These are phyloP conservation scores for Rhodotorula sp. DNA, from an alignment of 1,284 basidiomycete genomes.

Conservation along the genomic window DNA sequence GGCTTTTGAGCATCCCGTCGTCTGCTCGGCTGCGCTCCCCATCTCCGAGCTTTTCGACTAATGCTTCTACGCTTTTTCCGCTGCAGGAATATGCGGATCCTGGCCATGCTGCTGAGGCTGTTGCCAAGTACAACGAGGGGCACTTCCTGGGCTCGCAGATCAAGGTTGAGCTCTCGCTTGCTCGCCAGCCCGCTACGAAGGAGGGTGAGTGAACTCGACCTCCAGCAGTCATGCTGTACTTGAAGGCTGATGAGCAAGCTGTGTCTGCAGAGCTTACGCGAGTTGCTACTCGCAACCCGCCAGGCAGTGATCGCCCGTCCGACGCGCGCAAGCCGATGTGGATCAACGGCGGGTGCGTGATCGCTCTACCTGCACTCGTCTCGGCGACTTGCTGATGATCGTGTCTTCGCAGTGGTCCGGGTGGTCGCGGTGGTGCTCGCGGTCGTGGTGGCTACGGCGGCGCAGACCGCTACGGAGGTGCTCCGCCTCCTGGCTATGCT, in stretches of 20 bases:
- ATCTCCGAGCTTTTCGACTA: neutral
- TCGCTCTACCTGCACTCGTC: neutral
- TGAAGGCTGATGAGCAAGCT: no score
- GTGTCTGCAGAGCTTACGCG: neutral
- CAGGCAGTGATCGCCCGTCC: constrained; percentile 34
- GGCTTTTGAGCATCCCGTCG: neutral
- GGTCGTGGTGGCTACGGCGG: constrained; percentile 5
- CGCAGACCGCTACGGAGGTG: neutral
- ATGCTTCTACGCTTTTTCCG: neutral
- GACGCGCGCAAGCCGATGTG: constrained; percentile 38
- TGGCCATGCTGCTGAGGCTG: constrained; percentile 42
- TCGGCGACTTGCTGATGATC: neutral
- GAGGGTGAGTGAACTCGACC: neutral
- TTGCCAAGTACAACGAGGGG: constrained; percentile 46
- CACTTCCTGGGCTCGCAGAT: constrained; percentile 46
- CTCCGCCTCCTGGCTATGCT: constrained; percentile 9
- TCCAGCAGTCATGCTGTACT: no score
- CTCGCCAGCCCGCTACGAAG: constrained; percentile 22
- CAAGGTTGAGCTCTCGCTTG: constrained; percentile 44
- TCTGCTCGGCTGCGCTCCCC: neutral
- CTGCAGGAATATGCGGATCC: constrained; percentile 42
- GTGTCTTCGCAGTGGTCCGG: neutral
- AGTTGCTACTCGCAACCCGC: constrained; percentile 10
- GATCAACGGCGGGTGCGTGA: constrained; percentile 24
- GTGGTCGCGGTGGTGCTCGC: constrained; percentile 6